Evolutionary conservation across 192 early-diverging fungal genomes (phyloP).

Genomic region (Coemansia javaensis): DNA sequence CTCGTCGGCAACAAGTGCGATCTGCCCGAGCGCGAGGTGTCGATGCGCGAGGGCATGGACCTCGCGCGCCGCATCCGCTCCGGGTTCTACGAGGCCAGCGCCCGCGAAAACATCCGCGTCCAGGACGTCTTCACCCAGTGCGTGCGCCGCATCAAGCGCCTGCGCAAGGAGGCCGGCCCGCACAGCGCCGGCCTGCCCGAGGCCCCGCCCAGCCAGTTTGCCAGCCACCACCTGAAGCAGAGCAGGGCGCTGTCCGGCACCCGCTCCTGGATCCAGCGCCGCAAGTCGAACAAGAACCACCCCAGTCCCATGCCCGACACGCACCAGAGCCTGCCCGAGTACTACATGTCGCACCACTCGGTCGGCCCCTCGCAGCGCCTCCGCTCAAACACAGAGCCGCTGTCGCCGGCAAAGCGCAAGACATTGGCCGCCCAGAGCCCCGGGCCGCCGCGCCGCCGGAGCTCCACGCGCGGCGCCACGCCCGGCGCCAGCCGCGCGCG

Average conservation of each 20-base stretch:
- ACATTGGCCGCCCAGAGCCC: neutral
- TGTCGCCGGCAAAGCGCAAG: slow-evolving; percentile 3
- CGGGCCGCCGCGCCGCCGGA: slow-evolving; percentile 4
- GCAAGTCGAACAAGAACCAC: slow-evolving; percentile 12
- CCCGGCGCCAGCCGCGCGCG: neutral
- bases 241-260: slow-evolving; percentile 8
- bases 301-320: neutral
- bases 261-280: slow-evolving; percentile 30
- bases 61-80: slow-evolving; percentile 62
- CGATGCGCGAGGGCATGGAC: slow-evolving; percentile 60
- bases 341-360: slow-evolving; percentile 6
- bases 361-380: neutral
- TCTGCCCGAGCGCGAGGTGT: slow-evolving; percentile 65
- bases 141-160: slow-evolving; percentile 72
- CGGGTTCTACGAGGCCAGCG: slow-evolving; percentile 85
- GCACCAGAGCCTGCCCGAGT: slow-evolving; percentile 26
- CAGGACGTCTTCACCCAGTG: slow-evolving; percentile 91
- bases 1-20: slow-evolving; percentile 90
- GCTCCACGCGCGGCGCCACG: neutral
- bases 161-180: slow-evolving; percentile 10
- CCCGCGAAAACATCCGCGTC: slow-evolving; percentile 80
- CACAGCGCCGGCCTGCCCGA: slow-evolving; percentile 1
- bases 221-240: neutral
- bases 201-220: neutral
- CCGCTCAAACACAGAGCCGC: slow-evolving; percentile 1